Evolutionary conservation across 139 green algal species (phyloP).

Genomic region (Chlorella sorokiniana): DNA sequence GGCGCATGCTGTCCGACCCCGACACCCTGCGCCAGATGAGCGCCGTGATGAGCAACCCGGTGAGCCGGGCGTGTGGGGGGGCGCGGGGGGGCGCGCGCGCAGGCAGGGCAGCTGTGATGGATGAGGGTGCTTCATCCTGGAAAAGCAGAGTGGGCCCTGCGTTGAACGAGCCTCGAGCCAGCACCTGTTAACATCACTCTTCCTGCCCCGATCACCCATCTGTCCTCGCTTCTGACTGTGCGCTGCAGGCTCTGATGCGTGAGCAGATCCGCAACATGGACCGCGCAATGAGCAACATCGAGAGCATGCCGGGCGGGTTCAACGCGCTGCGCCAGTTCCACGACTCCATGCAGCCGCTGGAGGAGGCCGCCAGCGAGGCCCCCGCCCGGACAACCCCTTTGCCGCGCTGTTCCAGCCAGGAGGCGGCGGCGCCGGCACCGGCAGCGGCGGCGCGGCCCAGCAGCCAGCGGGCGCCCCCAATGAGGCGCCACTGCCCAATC

Average conservation of each 20-base stretch:
- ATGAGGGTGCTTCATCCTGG: no score
- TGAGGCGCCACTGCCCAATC: constrained; percentile 92
- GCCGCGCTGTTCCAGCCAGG: constrained; percentile 30
- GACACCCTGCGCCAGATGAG: constrained; percentile 82
- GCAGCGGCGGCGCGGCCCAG: constrained; percentile 1
- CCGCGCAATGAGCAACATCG: constrained; percentile 92
- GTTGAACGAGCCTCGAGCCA: no score
- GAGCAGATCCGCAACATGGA: constrained; percentile 93
- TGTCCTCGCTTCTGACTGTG: no score
- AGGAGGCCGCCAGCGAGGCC: constrained; percentile 11
- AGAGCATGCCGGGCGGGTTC: constrained; percentile 94
- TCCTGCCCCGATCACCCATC: no score
- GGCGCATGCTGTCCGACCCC: constrained; percentile 89
- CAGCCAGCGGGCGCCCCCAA: constrained; percentile 66
- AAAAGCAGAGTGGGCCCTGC: no score
- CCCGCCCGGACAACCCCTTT: constrained; percentile 41
- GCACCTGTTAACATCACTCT: no score
- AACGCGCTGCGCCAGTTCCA: constrained; percentile 93
- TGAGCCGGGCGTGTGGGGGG: constrained; percentile 35
- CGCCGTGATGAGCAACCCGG: constrained; percentile 82
- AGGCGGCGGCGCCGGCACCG: constrained; percentile 7
- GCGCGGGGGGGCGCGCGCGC: not conserved
- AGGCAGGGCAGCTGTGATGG: not conserved
- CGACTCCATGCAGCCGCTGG: constrained; percentile 65
- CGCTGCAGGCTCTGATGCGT: constrained; percentile 81